A percentile compares a stretch with the other conserved stretches of the same genome.
Conservation (phyloP, 2,329 filamentous ascomycete genomes). For the Exophiala sideris region DNA sequence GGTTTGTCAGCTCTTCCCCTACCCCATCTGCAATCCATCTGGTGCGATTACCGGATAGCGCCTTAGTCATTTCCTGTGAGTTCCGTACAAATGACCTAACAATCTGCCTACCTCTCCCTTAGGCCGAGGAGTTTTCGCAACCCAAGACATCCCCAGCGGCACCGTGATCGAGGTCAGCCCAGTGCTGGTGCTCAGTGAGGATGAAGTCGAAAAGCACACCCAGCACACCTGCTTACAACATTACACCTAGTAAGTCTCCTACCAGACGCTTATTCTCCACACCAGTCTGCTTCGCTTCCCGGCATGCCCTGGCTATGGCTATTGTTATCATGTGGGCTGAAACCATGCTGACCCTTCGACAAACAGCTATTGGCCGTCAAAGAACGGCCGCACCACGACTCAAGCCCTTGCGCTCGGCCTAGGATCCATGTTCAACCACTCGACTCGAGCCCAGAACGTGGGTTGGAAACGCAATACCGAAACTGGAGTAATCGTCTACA, state of each 20-base stretch:
- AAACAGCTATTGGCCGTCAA: slow-evolving; percentile 30
- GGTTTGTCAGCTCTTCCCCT: slow-evolving; percentile 13
- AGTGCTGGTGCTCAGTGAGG: slow-evolving; percentile 41
- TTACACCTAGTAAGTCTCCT: slow-evolving; percentile 49
- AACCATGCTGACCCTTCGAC: background rate
- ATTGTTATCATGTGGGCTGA: background rate
- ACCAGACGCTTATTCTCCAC: background rate
- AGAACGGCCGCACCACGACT: slow-evolving; percentile 32
- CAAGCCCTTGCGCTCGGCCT: slow-evolving; percentile 54
- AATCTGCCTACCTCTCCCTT: background rate
- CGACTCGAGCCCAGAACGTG: slow-evolving; percentile 47
- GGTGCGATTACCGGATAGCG: no score
- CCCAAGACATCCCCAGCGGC: slow-evolving; percentile 23
- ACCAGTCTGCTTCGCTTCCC: no score
- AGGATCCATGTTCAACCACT: slow-evolving; percentile 57
- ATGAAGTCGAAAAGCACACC: slow-evolving; percentile 46
- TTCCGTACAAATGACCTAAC: background rate
- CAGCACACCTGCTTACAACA: slow-evolving; percentile 48
- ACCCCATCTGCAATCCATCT: no score
- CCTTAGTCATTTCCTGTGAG: no score
- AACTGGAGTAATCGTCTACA: slow-evolving; percentile 45
- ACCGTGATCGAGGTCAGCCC: slow-evolving; percentile 30
- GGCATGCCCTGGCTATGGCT: no score
- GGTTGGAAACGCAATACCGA: slow-evolving; percentile 48
- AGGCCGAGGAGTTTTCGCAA: slow-evolving; percentile 32